Evolutionary conservation across 2,329 filamentous ascomycete species (phyloP), one percentile per base, ranked within the genome.

Genomic region (Periconia sp.): DNA sequence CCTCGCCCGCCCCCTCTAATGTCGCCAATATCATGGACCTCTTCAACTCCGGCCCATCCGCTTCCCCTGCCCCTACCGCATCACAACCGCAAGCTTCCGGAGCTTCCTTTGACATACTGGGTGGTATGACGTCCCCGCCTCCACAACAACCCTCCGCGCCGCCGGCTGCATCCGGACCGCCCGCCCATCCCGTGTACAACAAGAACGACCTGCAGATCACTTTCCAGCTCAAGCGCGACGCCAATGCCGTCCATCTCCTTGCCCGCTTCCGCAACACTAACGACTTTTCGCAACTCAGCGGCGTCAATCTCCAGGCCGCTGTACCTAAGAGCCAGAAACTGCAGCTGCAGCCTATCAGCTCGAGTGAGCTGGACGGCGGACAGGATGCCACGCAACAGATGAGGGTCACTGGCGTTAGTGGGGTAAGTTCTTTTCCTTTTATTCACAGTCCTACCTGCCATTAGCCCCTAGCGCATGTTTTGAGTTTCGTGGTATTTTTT

Each of bases 291-390:
- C 77, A 79, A 14, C 80, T 97, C 46, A 86, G 86, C 15, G 85
- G 83, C 44, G 90, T 97, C 30, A 91, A 90, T 23, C 74, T 99
- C 60, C 94, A 99, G 74, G 94, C 93, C 42, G 94, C 94, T 1
- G 94, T 99, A 50, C 94, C 94, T 9, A 99, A 97, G 77, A 91
- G 90, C 43, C 94, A 99, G 76, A 96, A 94, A 73, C 77, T 99
- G 66, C 92, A 97, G 71, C 78, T 99, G 60, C 88, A 95, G 72
- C 91, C 88, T 54, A 96, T 99, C 61, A 96, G 91, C 61, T 90
- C 85, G 60, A 78, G 87, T 5, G 90, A 95, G 31, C 72, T 99
- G 42, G 85, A 80, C 13, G 85, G 87, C 7, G 91, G 91, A 14
- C 85, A 88, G 41, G 92, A 96, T 70, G 93, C 92, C 15, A 92